Conservation (phyloP, 2,329 filamentous ascomycete genomes). For the Alternaria infectoria region DNA sequence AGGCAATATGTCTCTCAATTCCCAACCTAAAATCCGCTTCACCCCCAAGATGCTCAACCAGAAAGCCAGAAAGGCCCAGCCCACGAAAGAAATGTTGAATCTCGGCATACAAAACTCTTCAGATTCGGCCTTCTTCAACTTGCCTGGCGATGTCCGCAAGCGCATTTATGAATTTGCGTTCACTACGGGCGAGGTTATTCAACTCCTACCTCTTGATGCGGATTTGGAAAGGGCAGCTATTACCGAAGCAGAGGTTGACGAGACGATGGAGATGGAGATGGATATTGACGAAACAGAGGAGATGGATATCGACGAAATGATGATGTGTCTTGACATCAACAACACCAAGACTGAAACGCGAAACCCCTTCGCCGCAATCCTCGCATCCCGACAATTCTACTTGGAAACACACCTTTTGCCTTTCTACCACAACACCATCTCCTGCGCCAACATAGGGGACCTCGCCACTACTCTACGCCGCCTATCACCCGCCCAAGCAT, state of each 20-base stretch:
- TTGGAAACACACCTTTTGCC: background rate
- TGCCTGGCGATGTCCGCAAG: background rate
- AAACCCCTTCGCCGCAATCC: background rate
- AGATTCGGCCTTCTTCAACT: background rate
- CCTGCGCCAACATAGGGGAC: fast-evolving
- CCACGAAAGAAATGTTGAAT: background rate
- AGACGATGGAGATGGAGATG: background rate
- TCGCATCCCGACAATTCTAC: background rate
- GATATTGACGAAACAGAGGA: background rate
- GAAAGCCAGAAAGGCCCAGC: background rate
- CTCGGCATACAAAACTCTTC: background rate
- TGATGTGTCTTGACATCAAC: background rate
- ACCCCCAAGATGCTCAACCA: background rate
- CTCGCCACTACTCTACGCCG: background rate
- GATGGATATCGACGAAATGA: background rate
- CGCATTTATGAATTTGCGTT: background rate
- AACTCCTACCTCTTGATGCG: background rate
- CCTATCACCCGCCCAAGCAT: background rate
- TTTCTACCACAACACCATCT: background rate
- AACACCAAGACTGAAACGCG: background rate
- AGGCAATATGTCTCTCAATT: background rate
- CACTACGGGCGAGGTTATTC: background rate
- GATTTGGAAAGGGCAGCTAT: background rate
- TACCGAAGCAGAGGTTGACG: background rate
- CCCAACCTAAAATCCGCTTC: background rate